phyloP scores from a whole-genome alignment of 2,329 filamentous ascomycete species.

The Sphaerulina vaccinii region DNA sequence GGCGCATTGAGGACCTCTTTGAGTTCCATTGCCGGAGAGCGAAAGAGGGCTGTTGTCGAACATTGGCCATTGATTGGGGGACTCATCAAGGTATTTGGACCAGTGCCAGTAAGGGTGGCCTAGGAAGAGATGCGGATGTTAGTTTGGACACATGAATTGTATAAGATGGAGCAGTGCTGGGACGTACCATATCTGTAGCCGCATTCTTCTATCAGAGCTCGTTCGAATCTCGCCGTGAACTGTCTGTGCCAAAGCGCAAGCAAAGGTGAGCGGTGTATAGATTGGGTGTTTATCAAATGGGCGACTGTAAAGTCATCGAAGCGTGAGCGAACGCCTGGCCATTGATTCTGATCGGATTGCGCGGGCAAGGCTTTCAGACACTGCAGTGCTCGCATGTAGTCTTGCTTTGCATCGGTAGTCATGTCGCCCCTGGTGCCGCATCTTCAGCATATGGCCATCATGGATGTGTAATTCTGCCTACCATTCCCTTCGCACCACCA shows the following conservation, averaged over 20 bases:
- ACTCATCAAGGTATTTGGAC: slow-evolving; percentile 43
- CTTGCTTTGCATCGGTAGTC: slow-evolving; percentile 14
- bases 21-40: slow-evolving; percentile 28
- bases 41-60: slow-evolving; percentile 55
- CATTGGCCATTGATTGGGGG: slow-evolving; percentile 43
- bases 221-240: slow-evolving; percentile 26
- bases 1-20: slow-evolving; percentile 39
- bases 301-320: slow-evolving; percentile 27
- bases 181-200: slow-evolving; percentile 27
- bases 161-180: no score
- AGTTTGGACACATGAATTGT: neutral
- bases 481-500: slow-evolving; percentile 23
- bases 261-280: slow-evolving; percentile 20
- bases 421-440: slow-evolving; percentile 21
- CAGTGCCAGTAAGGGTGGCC: slow-evolving; percentile 53
- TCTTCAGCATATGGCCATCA: neutral
- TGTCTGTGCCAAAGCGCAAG: slow-evolving; percentile 20
- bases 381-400: slow-evolving; percentile 21
- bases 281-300: slow-evolving; percentile 13
- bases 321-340: slow-evolving; percentile 22
- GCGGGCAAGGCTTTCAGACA: slow-evolving; percentile 24
- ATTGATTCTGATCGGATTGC: slow-evolving; percentile 10
- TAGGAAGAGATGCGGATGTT: neutral
- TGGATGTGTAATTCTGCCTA: slow-evolving; percentile 1
- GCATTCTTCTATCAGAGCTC: slow-evolving; percentile 38